These are phyloP conservation scores for Lineolata rhizophorae DNA, from an alignment of 495 filamentous ascomycete genomes.

Conservation along the genomic window DNA sequence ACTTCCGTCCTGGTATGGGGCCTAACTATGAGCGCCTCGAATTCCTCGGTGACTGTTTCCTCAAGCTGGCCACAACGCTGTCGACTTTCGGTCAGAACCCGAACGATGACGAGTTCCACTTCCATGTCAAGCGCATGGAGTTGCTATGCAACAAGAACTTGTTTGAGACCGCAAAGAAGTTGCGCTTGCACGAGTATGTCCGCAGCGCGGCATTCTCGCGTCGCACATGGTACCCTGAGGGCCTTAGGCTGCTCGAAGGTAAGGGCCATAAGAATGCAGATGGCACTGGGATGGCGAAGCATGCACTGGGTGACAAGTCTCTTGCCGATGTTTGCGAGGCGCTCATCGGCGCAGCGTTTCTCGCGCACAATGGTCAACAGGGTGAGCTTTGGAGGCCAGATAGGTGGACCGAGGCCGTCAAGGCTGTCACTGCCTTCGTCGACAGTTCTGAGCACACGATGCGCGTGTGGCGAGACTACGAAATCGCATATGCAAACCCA, in stretches of 20 bases:
- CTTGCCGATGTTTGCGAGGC: conserved; percentile 97
- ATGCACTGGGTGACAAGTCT: conserved; percentile 65
- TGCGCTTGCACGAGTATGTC: conserved; percentile 54
- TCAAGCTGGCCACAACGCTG: conserved; percentile 91
- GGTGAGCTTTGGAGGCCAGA: conserved; percentile 14
- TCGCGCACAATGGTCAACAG: conserved; percentile 30
- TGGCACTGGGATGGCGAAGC: conserved; percentile 17
- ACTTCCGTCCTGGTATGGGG: conserved; percentile 76
- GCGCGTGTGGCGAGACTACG: conserved; percentile 49
- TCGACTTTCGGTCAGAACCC: conserved; percentile 55
- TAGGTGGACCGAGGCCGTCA: conserved; percentile 59
- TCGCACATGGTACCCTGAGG: conserved; percentile 64
- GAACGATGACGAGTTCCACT: conserved; percentile 63
- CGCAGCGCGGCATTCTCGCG: conserved; percentile 65
- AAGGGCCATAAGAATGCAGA: conserved; percentile 31
- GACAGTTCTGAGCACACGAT: conserved; percentile 43
- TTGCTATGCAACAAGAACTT: conserved; percentile 86
- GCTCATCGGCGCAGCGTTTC: conserved; percentile 70
- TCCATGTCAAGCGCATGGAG: conserved; percentile 77
- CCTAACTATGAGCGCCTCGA: conserved; percentile 92
- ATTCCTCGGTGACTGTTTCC: conserved; percentile 80
- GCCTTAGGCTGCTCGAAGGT: conserved; percentile 38
- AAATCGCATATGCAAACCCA: conserved; percentile 39
- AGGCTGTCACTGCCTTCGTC: conserved; percentile 62
- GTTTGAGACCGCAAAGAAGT: conserved; percentile 46